Evolutionary conservation across 352 stramenopile genomes (phyloP).

Genomic region (Phytopythium mirpurense): DNA sequence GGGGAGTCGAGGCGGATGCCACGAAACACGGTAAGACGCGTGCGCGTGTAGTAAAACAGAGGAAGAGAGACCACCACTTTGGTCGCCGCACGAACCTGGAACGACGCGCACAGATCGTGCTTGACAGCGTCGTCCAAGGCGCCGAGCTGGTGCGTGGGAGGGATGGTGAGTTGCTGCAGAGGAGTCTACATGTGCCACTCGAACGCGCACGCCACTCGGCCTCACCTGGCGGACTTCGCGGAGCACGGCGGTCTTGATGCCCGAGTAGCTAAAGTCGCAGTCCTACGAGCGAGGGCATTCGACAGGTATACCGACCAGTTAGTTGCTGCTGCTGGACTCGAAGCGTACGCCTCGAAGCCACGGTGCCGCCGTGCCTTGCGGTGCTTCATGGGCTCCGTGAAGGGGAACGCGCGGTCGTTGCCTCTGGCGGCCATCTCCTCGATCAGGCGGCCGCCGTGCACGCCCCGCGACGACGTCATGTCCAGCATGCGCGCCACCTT

Average conservation of each 20-base stretch:
- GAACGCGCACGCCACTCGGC: too few species aligned
- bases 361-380: slow-evolving; percentile 33
- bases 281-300: slow-evolving; percentile 64
- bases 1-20: too few species aligned
- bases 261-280: slow-evolving; percentile 98
- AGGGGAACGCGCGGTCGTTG: slow-evolving; percentile 85
- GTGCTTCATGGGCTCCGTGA: slow-evolving; percentile 92
- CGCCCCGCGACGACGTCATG: slow-evolving; percentile 39
- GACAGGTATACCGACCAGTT: too few species aligned
- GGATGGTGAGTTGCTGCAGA: too few species aligned
- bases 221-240: slow-evolving; percentile 60
- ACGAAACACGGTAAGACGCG: too few species aligned
- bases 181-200: too few species aligned
- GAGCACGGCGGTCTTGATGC: slow-evolving; percentile 96
- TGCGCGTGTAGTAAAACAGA: too few species aligned
- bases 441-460: slow-evolving; percentile 93
- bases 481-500: slow-evolving; percentile 96
- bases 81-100: slow-evolving; percentile 49
- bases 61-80: too few species aligned
- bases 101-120: slow-evolving; percentile 92
- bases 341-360: too few species aligned
- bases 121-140: slow-evolving; percentile 46
- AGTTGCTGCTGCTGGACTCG: too few species aligned
- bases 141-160: slow-evolving; percentile 29
- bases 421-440: slow-evolving; percentile 88